Evolutionary conservation across 257 asterid genomes (phyloP).

Genomic region (Paulownia fortunei): DNA sequence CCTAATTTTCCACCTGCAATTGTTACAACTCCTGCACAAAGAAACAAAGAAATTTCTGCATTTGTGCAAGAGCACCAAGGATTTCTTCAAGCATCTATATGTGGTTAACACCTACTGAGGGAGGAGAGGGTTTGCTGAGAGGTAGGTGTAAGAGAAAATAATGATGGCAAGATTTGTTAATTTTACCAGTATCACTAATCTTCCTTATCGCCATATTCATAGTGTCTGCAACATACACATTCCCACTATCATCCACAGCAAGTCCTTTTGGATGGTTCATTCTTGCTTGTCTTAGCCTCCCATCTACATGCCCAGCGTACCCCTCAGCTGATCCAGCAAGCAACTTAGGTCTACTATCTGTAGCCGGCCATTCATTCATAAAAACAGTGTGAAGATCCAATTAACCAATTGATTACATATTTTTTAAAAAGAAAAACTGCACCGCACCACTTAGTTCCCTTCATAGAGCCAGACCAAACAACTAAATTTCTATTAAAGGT

Average conservation of each 20-base stretch:
- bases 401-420: neutral
- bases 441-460: neutral
- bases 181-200: slow-evolving; percentile 76
- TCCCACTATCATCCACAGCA: slow-evolving; percentile 78
- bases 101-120: no score
- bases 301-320: slow-evolving; percentile 88
- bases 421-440: neutral
- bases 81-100: neutral
- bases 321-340: slow-evolving; percentile 94
- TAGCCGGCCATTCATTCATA: slow-evolving; percentile 20
- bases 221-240: slow-evolving; percentile 91
- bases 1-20: slow-evolving; percentile 86
- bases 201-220: slow-evolving; percentile 90
- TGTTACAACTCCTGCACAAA: slow-evolving; percentile 78
- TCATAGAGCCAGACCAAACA: neutral
- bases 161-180: neutral
- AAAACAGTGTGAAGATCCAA: neutral
- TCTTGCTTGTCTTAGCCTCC: slow-evolving; percentile 86
- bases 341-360: slow-evolving; percentile 95
- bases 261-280: slow-evolving; percentile 94
- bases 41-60: slow-evolving; percentile 35
- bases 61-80: neutral
- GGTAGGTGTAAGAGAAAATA: neutral
- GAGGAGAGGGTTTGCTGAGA: no score
- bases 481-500: neutral